A percentile compares a stretch with the other conserved stretches of the same genome.
These are phyloP conservation scores for Oemleria cerasiformis DNA, from an alignment of 306 rosid genomes.

Conservation along the genomic window DNA sequence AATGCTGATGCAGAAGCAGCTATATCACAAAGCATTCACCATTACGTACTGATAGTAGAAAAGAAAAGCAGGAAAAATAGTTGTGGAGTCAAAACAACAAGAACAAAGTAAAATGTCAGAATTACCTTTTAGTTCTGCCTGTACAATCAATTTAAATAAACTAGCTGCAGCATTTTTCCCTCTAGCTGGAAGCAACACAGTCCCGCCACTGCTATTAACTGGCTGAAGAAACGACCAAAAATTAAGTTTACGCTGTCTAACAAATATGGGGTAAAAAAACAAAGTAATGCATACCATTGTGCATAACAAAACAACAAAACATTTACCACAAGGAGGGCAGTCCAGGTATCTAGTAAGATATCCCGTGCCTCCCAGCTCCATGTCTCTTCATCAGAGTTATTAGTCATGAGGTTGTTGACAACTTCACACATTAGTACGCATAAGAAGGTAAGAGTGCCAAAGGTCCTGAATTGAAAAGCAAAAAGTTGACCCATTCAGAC, in stretches of 20 bases:
- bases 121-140: slow-evolving; percentile 79
- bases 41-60: slow-evolving; percentile 18
- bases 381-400: slow-evolving; percentile 67
- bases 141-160: slow-evolving; percentile 77
- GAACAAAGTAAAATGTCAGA: slow-evolving; percentile 19
- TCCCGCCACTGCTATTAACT: slow-evolving; percentile 47
- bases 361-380: slow-evolving; percentile 99
- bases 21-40: slow-evolving; percentile 31
- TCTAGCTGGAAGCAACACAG: slow-evolving; percentile 68
- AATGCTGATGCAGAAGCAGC: slow-evolving; percentile 82
- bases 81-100: slow-evolving; percentile 15
- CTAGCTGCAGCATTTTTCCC: slow-evolving; percentile 71
- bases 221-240: slow-evolving; percentile 48
- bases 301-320: neutral
- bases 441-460: slow-evolving; percentile 67
- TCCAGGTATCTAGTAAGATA: slow-evolving; percentile 81
- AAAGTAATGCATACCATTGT: slow-evolving; percentile 2
- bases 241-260: neutral
- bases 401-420: slow-evolving; percentile 64
- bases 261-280: neutral
- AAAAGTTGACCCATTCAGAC: slow-evolving; percentile 21
- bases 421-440: slow-evolving; percentile 79
- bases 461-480: slow-evolving; percentile 60
- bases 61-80: slow-evolving; percentile 17
- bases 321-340: slow-evolving; percentile 75